These are phyloP conservation scores for Athelia psychrophila DNA, from an alignment of 1,284 basidiomycete species.

Conservation along the genomic window DNA sequence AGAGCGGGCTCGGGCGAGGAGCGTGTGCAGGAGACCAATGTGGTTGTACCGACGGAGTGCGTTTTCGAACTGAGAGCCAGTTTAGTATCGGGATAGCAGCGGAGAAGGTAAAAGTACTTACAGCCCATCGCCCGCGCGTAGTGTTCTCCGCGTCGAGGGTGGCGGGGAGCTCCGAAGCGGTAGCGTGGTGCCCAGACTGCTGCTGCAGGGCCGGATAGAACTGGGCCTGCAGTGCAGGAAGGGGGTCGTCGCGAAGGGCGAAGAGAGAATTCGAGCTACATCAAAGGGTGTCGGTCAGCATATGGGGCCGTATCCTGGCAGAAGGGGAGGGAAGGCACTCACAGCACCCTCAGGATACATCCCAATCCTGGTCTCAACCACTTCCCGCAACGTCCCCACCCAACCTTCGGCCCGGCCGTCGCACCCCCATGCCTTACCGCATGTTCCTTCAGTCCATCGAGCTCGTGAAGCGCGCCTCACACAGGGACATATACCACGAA, in stretches of 20 bases:
- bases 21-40: constrained; percentile 72
- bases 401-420: no score
- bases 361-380: constrained; percentile 72
- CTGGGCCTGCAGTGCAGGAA: constrained; percentile 65
- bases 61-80: constrained; percentile 69
- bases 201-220: constrained; percentile 32
- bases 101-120: constrained; percentile 37
- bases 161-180: constrained; percentile 52
- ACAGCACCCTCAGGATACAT: constrained; percentile 86
- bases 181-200: constrained; percentile 33
- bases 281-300: constrained; percentile 7
- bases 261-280: constrained; percentile 86
- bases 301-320: neutral
- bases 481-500: no score
- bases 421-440: constrained; percentile 75
- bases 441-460: constrained; percentile 81
- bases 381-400: no score
- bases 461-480: constrained; percentile 82
- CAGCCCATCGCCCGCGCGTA: constrained; percentile 80
- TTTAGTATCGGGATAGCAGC: constrained; percentile 2
- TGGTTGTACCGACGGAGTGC: constrained; percentile 81
- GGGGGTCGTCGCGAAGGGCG: constrained; percentile 79
- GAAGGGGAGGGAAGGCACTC: constrained; percentile 29
- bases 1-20: constrained; percentile 66
- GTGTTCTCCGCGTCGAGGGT: constrained; percentile 72